Evolutionary conservation across 371 early-diverging fungal genomes (phyloP).

Genomic region (Apophysomyces sp.): DNA sequence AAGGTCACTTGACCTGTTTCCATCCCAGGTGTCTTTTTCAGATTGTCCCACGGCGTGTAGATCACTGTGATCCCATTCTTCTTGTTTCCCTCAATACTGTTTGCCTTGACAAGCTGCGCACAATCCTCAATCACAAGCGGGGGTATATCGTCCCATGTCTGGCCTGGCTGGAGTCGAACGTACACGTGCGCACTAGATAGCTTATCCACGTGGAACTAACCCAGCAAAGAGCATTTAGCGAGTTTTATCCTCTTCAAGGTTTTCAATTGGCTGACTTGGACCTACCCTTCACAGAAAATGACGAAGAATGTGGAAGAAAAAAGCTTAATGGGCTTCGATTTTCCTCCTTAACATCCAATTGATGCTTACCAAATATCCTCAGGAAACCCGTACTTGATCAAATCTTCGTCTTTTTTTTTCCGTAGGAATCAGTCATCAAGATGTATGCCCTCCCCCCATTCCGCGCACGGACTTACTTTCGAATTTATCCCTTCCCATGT

Average conservation of each 20-base stretch:
- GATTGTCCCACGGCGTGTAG: conserved; percentile 95
- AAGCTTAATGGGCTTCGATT: neutral
- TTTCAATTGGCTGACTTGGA: neutral
- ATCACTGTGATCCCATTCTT: conserved; percentile 76
- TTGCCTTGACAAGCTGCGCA: conserved; percentile 95
- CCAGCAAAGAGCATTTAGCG: too few species aligned
- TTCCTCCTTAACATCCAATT: too few species aligned
- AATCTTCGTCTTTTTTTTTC: conserved; percentile 77
- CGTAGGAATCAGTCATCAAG: neutral
- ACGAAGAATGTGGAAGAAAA: neutral
- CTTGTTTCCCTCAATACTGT: conserved; percentile 84
- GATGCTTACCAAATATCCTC: conserved; percentile 86
- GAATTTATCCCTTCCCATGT: conserved; percentile 97
- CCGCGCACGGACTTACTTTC: conserved; percentile 66
- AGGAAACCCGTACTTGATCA: conserved; percentile 93
- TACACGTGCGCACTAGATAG: conserved; percentile 97
- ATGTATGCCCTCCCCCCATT: neutral
- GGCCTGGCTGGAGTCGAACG: conserved; percentile 72
- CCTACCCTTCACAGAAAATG: conserved; percentile 1
- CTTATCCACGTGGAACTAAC: conserved; percentile 95
- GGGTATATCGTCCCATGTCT: conserved; percentile 84
- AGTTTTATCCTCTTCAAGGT: neutral
- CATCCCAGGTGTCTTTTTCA: conserved; percentile 92
- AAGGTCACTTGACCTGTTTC: conserved; percentile 95
- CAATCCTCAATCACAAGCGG: conserved; percentile 74